A percentile compares a stretch with the other conserved stretches of the same genome.
These are phyloP conservation scores for Tylopilus vinaceipallidus DNA, from an alignment of 768 basidiomycete genomes.

Conservation along the genomic window DNA sequence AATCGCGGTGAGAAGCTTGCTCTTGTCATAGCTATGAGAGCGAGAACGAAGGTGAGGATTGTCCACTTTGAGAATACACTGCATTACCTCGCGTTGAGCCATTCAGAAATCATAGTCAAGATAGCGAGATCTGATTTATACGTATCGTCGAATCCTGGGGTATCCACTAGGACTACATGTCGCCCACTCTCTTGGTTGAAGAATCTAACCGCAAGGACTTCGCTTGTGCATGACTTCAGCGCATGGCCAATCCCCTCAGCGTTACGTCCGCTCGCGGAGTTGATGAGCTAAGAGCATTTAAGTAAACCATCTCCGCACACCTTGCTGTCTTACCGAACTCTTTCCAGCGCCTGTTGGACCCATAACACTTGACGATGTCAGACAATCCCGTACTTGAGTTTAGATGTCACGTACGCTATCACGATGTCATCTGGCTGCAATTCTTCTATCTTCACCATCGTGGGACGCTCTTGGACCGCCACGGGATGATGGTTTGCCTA, in stretches of 20 bases:
- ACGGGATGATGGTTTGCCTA: too few relatives aligned
- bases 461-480: too few relatives aligned
- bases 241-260: conserved; percentile 2
- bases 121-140: conserved; percentile 11
- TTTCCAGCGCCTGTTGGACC: conserved; percentile 21
- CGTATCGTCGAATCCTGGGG: conserved; percentile 25
- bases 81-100: conserved; percentile 14
- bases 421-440: conserved; percentile 1
- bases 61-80: too few relatives aligned
- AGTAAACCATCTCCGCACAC: too few relatives aligned
- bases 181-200: neutral
- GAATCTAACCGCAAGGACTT: conserved; percentile 7
- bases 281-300: conserved; percentile 11
- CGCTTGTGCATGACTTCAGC: conserved; percentile 10
- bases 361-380: conserved; percentile 13
- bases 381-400: neutral
- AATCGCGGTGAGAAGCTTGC: conserved; percentile 31
- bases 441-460: too few relatives aligned
- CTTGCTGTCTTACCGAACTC: conserved; percentile 1
- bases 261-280: neutral
- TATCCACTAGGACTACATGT: conserved; percentile 22
- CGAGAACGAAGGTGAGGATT: neutral
- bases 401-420: conserved; percentile 12
- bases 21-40: conserved; percentile 4
- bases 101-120: conserved; percentile 11